Base-by-base conservation (phyloP, 192 early-diverging fungal genomes). In the Jimgerdemannia flammicorona region DNA sequence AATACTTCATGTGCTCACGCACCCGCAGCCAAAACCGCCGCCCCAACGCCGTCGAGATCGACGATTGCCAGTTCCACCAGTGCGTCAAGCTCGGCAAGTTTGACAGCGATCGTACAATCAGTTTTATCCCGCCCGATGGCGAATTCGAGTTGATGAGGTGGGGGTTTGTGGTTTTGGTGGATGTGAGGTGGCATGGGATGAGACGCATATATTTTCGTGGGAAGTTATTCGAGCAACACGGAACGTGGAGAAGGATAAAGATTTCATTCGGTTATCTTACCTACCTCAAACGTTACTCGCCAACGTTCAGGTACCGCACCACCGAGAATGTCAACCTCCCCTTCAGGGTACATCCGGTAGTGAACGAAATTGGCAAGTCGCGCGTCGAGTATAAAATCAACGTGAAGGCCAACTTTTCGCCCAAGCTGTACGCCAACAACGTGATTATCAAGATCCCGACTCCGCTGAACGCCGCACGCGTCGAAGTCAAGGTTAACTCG, bases 51-150 rank as follows among this genome's bases (percentile, higher is more conserved):
- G 96, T 99, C 39, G 97, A 97, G 77, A 93, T 99, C 49, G 98
- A 97, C 67, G 98, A 99, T 77, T 94, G 91, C 75, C 95, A 99
- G 78, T 99, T 99, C 88, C 98, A 99, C 80, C 98, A 99, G 85
- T 98, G 98, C 84, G 98, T 99, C 64, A 91, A 94, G 74, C 83
- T 99, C 43, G 95, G 93, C 44, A 91, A 91, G 73, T 99, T 98
- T 79, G 97, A 98, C 72, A 89, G 88, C 29, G 94, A 96, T 78
- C 86, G 97, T 39, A 95, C 94, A 3, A 99, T 99, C 81, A 97
- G 91, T 78, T 99, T 99, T 83, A 94, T 99, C 71, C 98, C 98
- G 69, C 97, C 97, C 0, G 98, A 96, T 83, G 94, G 94, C 79
- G 94, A 95, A 82, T 96, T 96, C 83, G 98, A 99, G 80, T 86